Evolutionary conservation across 495 filamentous ascomycete species (phyloP), one percentile per base, ranked within the genome.

Genomic region (Hypoxylon rickii): DNA sequence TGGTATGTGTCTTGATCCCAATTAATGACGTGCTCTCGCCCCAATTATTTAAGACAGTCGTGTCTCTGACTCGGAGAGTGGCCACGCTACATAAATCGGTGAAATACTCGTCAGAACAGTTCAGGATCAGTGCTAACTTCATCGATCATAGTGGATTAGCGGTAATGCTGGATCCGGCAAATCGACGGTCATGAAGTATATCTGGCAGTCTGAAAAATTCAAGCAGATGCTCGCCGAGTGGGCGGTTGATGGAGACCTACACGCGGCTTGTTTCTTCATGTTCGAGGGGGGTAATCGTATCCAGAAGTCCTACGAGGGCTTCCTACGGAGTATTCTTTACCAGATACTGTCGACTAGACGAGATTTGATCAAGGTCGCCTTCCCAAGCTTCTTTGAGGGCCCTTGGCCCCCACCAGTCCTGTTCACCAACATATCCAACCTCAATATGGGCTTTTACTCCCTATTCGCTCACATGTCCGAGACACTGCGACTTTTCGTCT

Each of bases 291-390:
- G 76, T 1, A 71, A 54, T 6, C 40, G 29, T 10, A 57, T 75
- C 16, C 76, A 80, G 34, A 77, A 70, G 39, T 72, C 72, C 0
- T 68, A 73, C 50, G 54, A 69, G 32, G 77, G 77, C 1, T 63
- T 79, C 8, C 42, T 77, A 1, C 59, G 71, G 4, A 66, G 69
- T 7, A 38, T 77, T 2, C 43, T 79, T 1, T 73, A 67, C 46
- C 63, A 76, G 46, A 61, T 79, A 22, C 55, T 80, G 12, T 55
- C 49, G 0, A 17, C 51, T 19, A 61, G 58, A 47, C 66, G 51
- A 21, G 56, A 60, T 32, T 56, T 70, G 10, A 68, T 68, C 38
- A 53, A 45, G 16, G 49, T 68, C n/a, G 67, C 65, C 5, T 70
- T 70, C 21, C 59, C 67, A 7, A 66, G 65, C 37, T 70, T 68